Evolutionary conservation across 1,139 yeast species (phyloP), one percentile per base, ranked within the genome.

Genomic region (Sugiyamaella paludigena): DNA sequence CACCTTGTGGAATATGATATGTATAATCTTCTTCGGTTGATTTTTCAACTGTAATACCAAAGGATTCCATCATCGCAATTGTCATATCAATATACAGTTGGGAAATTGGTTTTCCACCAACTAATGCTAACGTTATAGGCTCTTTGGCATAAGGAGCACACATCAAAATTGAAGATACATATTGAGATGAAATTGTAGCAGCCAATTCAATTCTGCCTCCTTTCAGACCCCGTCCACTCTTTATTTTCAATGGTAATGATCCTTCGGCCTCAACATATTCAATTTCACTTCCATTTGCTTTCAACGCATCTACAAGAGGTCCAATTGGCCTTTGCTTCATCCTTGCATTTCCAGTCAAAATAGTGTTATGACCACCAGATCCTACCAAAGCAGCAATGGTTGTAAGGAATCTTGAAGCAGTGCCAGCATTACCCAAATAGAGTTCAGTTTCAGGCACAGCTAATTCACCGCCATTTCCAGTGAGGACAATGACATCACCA

Each of bases 321-420:
- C 96, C 98, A 61, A 88, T 88, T 29, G 99, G 99, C 63, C 99
- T 80, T 67, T 91, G 95, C 70, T 92, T 95, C 98, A 92, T 92
- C 69, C 99, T 81, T 38, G 88, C 84, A 66, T 92, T 92, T 60
- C 99, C 99, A 4, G 98, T 92, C 57, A 94, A 76, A 10, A 81
- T 70, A 36, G 89, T 82, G 51, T 73, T 66, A 39, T 73, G 70
- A 4, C 69, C 64, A 8, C 65, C 31, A 3, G 63, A 53, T 47
- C 76, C 72, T 6, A 87, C 96, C 50, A 92, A 74, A 16, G 96
- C 79, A 11, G 96, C 96, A 33, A 92, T 91, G 1, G 96, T 81
- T 2, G 98, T 87, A 62, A 92, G 77, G 67, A 92, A 94, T 61
- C 99, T 79, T 7, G 97, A 87, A 5, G 98, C 98, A 40, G 99